These are phyloP conservation scores for Macrocybe gigantea DNA, from an alignment of 768 basidiomycete genomes.

Conservation along the genomic window DNA sequence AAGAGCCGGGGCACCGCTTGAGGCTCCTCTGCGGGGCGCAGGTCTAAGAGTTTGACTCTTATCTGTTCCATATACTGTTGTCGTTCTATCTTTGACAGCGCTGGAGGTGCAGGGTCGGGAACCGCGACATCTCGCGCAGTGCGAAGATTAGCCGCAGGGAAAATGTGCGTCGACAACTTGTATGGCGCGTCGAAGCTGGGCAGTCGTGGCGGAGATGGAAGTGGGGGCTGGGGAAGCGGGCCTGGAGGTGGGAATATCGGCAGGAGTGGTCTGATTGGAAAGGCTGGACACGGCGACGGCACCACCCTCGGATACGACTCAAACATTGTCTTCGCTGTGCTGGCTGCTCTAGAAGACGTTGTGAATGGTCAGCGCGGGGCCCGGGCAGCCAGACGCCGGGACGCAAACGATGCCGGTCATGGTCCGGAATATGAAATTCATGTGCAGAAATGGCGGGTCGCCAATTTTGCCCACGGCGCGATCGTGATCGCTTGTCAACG, in stretches of 20 bases:
- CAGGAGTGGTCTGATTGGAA: slow-evolving; percentile 20
- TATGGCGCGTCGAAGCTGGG: slow-evolving; percentile 30
- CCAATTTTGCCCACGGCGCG: too few species aligned
- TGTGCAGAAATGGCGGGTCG: too few species aligned
- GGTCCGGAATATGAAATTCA: too few species aligned
- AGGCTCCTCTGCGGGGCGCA: slow-evolving; percentile 25
- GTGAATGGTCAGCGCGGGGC: too few species aligned
- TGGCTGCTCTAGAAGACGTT: too few species aligned
- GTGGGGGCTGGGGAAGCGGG: slow-evolving; percentile 24
- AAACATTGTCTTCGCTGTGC: neutral
- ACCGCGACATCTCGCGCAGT: slow-evolving; percentile 28
- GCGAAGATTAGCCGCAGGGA: slow-evolving; percentile 49
- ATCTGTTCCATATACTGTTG: slow-evolving; percentile 18
- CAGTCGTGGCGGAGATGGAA: slow-evolving; percentile 33
- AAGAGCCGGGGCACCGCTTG: slow-evolving; percentile 39
- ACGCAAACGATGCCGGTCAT: too few species aligned
- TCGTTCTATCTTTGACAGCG: slow-evolving; percentile 31
- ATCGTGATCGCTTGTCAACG: too few species aligned
- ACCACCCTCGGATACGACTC: slow-evolving; percentile 16
- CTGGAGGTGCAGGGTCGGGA: slow-evolving; percentile 28
- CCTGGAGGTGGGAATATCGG: slow-evolving; percentile 34
- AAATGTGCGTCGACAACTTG: slow-evolving; percentile 45
- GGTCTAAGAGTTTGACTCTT: slow-evolving; percentile 16
- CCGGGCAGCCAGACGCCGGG: too few species aligned
- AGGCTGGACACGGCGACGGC: slow-evolving; percentile 20